phyloP scores from a whole-genome alignment of 257 asterid species.

The Schizonepeta tenuifolia region DNA sequence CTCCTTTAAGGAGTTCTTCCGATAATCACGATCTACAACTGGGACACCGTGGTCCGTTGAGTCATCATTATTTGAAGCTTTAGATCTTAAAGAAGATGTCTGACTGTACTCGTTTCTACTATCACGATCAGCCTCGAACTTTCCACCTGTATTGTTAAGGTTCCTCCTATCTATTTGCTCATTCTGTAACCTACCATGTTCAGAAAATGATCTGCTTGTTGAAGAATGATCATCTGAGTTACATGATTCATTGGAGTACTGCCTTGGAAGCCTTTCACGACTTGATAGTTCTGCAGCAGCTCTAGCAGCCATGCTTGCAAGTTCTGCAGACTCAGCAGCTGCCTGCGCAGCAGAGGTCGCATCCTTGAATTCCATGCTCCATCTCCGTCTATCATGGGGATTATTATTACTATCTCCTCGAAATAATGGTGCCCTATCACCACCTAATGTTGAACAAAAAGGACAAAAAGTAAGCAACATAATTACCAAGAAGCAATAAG shows the following conservation, averaged over 20 bases:
- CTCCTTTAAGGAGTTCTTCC: conserved; percentile 38
- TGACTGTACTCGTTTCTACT: conserved; percentile 38
- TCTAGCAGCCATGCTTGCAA: conserved; percentile 82
- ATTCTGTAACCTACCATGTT: conserved; percentile 39
- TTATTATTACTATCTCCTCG: conserved; percentile 36
- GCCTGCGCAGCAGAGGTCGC: conserved; percentile 91
- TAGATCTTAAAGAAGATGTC: conserved; percentile 44
- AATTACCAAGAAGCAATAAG: conserved; percentile 16
- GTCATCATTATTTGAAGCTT: conserved; percentile 42
- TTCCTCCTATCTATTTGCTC: conserved; percentile 34
- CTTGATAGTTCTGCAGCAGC: conserved; percentile 84
- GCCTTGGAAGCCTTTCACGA: conserved; percentile 45
- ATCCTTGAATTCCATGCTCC: conserved; percentile 84
- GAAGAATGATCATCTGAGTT: conserved; percentile 35
- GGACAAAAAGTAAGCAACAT: not conserved
- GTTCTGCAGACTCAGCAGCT: conserved; percentile 91
- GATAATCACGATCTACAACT: conserved; percentile 38
- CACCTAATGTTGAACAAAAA: conserved; percentile 33
- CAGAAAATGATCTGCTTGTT: conserved; percentile 36
- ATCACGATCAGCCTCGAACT: conserved; percentile 35
- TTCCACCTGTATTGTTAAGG: conserved; percentile 38
- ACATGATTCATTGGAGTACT: conserved; percentile 45
- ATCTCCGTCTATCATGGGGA: conserved; percentile 45
- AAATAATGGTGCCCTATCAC: conserved; percentile 41
- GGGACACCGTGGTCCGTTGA: conserved; percentile 29